Evolutionary conservation across 371 early-diverging fungal genomes (phyloP).

Genomic region (Rhizopus microsporus): DNA sequence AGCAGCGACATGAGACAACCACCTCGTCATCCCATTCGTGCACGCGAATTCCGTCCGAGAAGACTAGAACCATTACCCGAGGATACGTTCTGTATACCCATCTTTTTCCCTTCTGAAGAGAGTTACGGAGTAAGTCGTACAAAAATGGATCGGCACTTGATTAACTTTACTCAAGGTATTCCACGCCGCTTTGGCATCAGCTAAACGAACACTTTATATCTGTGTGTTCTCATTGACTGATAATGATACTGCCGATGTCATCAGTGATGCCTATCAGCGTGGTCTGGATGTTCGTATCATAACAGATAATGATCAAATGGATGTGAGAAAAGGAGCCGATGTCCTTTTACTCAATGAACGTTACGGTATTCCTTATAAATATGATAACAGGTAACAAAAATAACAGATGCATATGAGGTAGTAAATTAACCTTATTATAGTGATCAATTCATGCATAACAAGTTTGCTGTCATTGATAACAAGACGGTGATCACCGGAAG

Average conservation of each 20-base stretch:
- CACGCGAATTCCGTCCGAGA: slow-evolving; percentile 19
- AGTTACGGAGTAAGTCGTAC: slow-evolving; percentile 28
- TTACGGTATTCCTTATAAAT: slow-evolving; percentile 47
- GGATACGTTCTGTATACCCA: slow-evolving; percentile 50
- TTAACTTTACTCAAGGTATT: slow-evolving; percentile 36
- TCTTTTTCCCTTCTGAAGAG: slow-evolving; percentile 59
- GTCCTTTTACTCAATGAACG: slow-evolving; percentile 45
- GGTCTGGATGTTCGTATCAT: slow-evolving; percentile 60
- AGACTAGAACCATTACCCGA: slow-evolving; percentile 13
- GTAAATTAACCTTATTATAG: slow-evolving; percentile 15
- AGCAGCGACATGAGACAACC: slow-evolving; percentile 3
- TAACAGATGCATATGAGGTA: not conserved
- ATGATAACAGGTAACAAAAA: slow-evolving; percentile 33
- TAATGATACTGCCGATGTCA: slow-evolving; percentile 53
- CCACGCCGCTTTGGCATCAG: slow-evolving; percentile 47
- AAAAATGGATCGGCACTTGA: not conserved
- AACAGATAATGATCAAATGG: slow-evolving; percentile 66
- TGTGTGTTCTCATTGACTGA: slow-evolving; percentile 63
- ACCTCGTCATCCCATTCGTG: slow-evolving; percentile 9
- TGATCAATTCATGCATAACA: slow-evolving; percentile 65
- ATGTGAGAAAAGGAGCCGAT: slow-evolving; percentile 50
- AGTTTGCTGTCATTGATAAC: slow-evolving; percentile 64
- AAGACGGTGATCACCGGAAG: slow-evolving; percentile 49
- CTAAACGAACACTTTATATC: slow-evolving; percentile 52
- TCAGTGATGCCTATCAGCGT: slow-evolving; percentile 52